Conservation (phyloP, 2,329 filamentous ascomycete genomes). For the Fusarium sp. region DNA sequence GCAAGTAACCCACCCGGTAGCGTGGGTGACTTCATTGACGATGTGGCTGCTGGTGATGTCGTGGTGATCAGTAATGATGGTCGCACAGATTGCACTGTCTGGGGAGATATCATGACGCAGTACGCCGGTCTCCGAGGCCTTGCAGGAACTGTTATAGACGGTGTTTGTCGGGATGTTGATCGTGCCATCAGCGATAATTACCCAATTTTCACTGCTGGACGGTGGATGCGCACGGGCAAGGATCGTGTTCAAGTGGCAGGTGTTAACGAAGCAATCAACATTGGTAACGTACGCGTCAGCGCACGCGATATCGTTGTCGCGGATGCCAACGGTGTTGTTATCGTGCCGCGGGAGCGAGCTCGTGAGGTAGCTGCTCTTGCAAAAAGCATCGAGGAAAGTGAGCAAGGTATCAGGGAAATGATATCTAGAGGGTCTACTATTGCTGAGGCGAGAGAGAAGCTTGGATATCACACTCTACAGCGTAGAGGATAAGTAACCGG, state of each 20-base stretch:
- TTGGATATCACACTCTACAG: slow-evolving; percentile 7
- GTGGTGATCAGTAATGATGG: slow-evolving; percentile 53
- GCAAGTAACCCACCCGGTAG: neutral
- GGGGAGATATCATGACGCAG: slow-evolving; percentile 55
- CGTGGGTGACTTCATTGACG: slow-evolving; percentile 9
- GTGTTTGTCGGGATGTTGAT: slow-evolving; percentile 11
- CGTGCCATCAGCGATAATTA: slow-evolving; percentile 9
- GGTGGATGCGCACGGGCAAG: slow-evolving; percentile 9
- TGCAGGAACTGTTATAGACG: slow-evolving; percentile 10
- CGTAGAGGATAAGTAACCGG: too few species aligned
- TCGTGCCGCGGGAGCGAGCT: slow-evolving; percentile 5
- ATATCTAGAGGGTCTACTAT: neutral
- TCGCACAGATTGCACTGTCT: slow-evolving; percentile 53
- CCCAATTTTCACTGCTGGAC: slow-evolving; percentile 9
- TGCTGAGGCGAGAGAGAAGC: neutral
- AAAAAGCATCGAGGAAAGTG: neutral
- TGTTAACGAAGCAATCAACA: slow-evolving; percentile 1
- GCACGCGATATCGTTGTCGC: slow-evolving; percentile 11
- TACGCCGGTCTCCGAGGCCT: slow-evolving; percentile 47
- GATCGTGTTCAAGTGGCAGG: neutral
- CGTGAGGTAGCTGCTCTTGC: slow-evolving; percentile 2
- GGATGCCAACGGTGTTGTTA: slow-evolving; percentile 10
- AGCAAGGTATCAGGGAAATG: slow-evolving; percentile 6
- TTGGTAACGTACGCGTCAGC: slow-evolving; percentile 4
- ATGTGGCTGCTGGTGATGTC: slow-evolving; percentile 39